Percentiles rank a stretch among this genome's conserved stretches.
These are phyloP conservation scores for Lachnellula occidentalis DNA, from an alignment of 2,329 filamentous ascomycete species.

Conservation along the genomic window DNA sequence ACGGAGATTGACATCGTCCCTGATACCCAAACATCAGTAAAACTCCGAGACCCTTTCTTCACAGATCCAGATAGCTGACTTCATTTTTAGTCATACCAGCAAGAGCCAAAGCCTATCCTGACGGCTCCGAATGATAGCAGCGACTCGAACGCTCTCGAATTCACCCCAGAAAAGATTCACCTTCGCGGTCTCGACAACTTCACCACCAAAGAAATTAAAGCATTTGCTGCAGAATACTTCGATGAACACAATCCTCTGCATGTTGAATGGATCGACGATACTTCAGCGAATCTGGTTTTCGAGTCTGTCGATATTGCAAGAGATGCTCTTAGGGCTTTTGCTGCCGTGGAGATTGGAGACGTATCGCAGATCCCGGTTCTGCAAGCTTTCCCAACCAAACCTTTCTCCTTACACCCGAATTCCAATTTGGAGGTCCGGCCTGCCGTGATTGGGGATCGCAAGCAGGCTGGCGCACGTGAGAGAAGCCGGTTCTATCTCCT, in stretches of 20 bases:
- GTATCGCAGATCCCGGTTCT: slow-evolving; percentile 50
- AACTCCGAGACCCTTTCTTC: neutral
- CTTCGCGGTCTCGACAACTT: slow-evolving; percentile 77
- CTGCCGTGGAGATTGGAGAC: slow-evolving; percentile 44
- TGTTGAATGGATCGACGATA: slow-evolving; percentile 94
- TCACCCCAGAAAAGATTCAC: slow-evolving; percentile 42
- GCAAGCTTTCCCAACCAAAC: slow-evolving; percentile 65
- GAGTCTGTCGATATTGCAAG: slow-evolving; percentile 45
- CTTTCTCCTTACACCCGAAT: slow-evolving; percentile 62
- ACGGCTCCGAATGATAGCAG: slow-evolving; percentile 23
- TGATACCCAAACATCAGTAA: slow-evolving; percentile 9
- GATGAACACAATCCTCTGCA: slow-evolving; percentile 48
- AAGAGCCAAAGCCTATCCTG: slow-evolving; percentile 18
- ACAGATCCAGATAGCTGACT: slow-evolving; percentile 8
- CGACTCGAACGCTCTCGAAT: slow-evolving; percentile 20
- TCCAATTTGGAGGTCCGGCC: slow-evolving; percentile 66
- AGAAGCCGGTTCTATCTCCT: slow-evolving; percentile 88
- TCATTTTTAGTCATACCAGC: slow-evolving; percentile 13
- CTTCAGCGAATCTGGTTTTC: slow-evolving; percentile 82
- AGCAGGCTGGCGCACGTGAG: slow-evolving; percentile 70
- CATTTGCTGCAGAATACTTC: slow-evolving; percentile 67
- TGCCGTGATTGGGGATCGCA: slow-evolving; percentile 71
- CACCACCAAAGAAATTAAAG: slow-evolving; percentile 72
- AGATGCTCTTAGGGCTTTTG: slow-evolving; percentile 50
- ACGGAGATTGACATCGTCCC: slow-evolving; percentile 20